These are phyloP conservation scores for Trichosporon sp. DNA, from an alignment of 1,284 basidiomycete species.

Conservation along the genomic window DNA sequence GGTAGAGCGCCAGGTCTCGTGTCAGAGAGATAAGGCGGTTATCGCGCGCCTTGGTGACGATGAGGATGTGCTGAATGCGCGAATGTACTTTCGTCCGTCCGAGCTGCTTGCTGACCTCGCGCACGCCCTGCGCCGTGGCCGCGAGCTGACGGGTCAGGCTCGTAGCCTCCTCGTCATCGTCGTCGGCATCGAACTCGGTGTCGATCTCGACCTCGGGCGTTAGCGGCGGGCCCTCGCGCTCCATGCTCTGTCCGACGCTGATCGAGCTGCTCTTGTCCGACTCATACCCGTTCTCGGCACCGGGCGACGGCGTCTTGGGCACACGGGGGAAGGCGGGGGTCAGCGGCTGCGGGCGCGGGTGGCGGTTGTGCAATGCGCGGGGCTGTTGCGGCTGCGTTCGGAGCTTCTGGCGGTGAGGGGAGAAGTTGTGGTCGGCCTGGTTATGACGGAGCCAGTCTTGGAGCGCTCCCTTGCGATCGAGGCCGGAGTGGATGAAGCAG, in stretches of 20 bases:
- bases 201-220: constrained; percentile 22
- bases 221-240: constrained; percentile 32
- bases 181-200: constrained; percentile 32
- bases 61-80: constrained; percentile 88
- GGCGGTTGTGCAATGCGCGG: constrained; percentile 5
- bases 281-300: constrained; percentile 40
- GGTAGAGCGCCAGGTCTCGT: constrained; percentile 88
- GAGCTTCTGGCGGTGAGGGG: constrained; percentile 19
- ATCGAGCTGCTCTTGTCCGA: constrained; percentile 41
- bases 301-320: constrained; percentile 6
- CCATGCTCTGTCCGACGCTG: constrained; percentile 29
- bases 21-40: constrained; percentile 95
- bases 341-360: constrained; percentile 20
- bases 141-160: constrained; percentile 90
- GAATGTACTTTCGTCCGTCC: constrained; percentile 89
- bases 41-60: constrained; percentile 97
- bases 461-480: constrained; percentile 55
- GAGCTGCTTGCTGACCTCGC: constrained; percentile 99
- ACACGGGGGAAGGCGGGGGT: constrained; percentile 21
- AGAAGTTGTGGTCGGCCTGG: constrained; percentile 21
- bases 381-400: background rate
- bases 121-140: constrained; percentile 93
- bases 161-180: constrained; percentile 63
- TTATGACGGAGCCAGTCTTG: constrained; percentile 50
- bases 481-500: constrained; percentile 58